phyloP scores from a whole-genome alignment of 2,329 filamentous ascomycete genomes.

The Fusarium tupiense region DNA sequence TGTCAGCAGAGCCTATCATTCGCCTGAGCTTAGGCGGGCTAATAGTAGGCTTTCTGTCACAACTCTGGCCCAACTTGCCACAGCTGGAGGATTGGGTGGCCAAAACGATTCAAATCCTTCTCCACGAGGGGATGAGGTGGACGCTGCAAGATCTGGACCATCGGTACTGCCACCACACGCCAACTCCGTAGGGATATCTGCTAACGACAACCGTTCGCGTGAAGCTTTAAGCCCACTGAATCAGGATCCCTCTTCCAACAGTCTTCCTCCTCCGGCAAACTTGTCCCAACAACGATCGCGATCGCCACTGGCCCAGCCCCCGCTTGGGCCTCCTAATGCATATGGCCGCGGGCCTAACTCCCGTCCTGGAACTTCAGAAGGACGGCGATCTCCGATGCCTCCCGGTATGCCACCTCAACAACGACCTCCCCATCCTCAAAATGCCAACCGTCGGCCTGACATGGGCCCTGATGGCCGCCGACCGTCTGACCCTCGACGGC shows the following conservation, averaged over 20 bases:
- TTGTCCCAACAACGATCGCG: constrained; percentile 54
- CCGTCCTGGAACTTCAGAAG: constrained; percentile 47
- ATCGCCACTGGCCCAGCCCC: constrained; percentile 55
- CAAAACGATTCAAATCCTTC: constrained; percentile 47
- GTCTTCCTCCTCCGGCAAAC: constrained; percentile 54
- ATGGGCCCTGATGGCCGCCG: constrained; percentile 35
- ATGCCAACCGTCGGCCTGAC: constrained; percentile 42
- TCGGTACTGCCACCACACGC: constrained; percentile 62
- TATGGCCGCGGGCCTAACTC: constrained; percentile 47
- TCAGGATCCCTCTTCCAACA: constrained; percentile 49
- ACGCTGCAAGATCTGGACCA: constrained; percentile 52
- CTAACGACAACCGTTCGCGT: constrained; percentile 64
- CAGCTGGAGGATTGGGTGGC: constrained; percentile 67
- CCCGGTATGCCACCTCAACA: constrained; percentile 41
- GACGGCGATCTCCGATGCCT: constrained; percentile 45
- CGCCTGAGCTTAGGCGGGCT: constrained; percentile 80
- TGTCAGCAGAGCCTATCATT: constrained; percentile 73
- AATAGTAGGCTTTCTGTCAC: constrained; percentile 85
- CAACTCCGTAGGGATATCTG: constrained; percentile 60
- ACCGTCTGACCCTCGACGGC: constrained; percentile 24
- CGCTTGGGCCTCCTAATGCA: constrained; percentile 46
- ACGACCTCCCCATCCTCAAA: constrained; percentile 44
- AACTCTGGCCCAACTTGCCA: constrained; percentile 82
- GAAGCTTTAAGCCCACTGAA: constrained; percentile 60
- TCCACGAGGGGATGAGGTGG: constrained; percentile 47